A percentile compares a stretch with the other conserved stretches of the same genome.
phyloP scores from a whole-genome alignment of 371 early-diverging fungal genomes.

The Blakeslea trispora region DNA sequence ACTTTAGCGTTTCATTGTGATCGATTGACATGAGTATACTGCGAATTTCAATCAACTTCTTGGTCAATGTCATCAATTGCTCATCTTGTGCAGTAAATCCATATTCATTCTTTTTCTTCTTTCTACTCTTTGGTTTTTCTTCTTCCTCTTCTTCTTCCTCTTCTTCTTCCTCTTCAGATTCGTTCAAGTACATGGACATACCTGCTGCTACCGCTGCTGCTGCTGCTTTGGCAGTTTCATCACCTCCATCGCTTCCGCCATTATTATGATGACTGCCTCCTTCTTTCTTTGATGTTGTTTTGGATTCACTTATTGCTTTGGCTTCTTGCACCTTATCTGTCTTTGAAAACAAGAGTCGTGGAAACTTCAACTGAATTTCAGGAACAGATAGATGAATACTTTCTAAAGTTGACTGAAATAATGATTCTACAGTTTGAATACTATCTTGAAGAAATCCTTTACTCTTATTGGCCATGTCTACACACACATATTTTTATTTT shows the following conservation, averaged over 20 bases:
- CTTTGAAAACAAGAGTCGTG: constrained; percentile 30
- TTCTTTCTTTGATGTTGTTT: constrained; percentile 10
- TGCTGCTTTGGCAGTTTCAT: constrained; percentile 16
- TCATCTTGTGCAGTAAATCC: constrained; percentile 52
- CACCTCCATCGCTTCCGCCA: constrained; percentile 10
- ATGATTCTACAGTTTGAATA: constrained; percentile 21
- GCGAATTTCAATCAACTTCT: constrained; percentile 91
- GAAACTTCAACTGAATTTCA: constrained; percentile 40
- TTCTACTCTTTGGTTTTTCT: constrained; percentile 25
- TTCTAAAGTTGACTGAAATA: constrained; percentile 29
- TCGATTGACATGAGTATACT: constrained; percentile 87
- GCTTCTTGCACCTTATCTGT: constrained; percentile 13
- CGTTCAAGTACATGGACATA: constrained; percentile 21
- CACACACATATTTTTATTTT: neutral
- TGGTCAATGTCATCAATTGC: constrained; percentile 88
- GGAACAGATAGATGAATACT: constrained; percentile 42
- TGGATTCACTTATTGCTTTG: constrained; percentile 14
- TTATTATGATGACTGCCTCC: constrained; percentile 2
- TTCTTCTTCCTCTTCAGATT: constrained; percentile 4
- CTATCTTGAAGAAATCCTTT: constrained; percentile 27
- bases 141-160: constrained; percentile 16
- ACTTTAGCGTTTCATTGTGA: constrained; percentile 71
- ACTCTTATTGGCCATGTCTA: constrained; percentile 44
- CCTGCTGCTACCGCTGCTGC: constrained; percentile 36
- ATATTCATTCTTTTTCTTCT: constrained; percentile 21